phyloP scores from a whole-genome alignment of 192 early-diverging fungal genomes.

The Obelidium mucronatum region DNA sequence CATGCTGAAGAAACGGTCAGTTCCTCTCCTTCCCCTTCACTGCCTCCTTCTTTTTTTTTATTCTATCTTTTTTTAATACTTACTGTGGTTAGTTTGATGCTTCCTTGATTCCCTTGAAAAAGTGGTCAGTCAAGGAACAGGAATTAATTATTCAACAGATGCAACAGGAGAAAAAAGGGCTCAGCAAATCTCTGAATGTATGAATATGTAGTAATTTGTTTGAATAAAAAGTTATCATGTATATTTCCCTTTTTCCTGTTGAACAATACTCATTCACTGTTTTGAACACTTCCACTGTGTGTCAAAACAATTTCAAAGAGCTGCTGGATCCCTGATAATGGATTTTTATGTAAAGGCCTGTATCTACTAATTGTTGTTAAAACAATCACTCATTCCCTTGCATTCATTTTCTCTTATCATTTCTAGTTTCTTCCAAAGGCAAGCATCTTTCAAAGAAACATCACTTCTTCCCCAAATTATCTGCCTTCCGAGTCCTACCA shows the following conservation, averaged over 20 bases:
- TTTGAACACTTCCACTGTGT: neutral
- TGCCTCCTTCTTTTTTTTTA: neutral
- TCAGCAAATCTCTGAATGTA: no score
- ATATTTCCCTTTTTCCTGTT: neutral
- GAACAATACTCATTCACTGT: no score
- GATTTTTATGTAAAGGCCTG: no score
- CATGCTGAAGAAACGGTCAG: slow-evolving; percentile 54
- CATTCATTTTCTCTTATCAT: no score
- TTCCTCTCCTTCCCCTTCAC: neutral
- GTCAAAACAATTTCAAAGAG: neutral
- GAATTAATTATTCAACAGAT: slow-evolving; percentile 38
- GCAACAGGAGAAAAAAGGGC: no score
- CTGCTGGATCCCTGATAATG: no score
- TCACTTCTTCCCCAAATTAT: no score
- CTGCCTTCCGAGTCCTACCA: no score
- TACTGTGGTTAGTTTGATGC: slow-evolving; percentile 75
- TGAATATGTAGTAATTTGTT: neutral
- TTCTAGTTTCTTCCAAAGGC: no score
- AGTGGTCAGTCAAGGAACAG: slow-evolving; percentile 82
- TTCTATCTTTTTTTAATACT: slow-evolving; percentile 59
- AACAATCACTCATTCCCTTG: no score
- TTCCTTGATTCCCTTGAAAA: slow-evolving; percentile 75
- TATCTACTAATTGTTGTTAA: no score
- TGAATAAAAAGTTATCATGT: neutral
- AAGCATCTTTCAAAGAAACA: no score